Evolutionary conservation across 306 rosid genomes (phyloP), one percentile per base, ranked within the genome.

Genomic region (Cucurbita maxima): DNA sequence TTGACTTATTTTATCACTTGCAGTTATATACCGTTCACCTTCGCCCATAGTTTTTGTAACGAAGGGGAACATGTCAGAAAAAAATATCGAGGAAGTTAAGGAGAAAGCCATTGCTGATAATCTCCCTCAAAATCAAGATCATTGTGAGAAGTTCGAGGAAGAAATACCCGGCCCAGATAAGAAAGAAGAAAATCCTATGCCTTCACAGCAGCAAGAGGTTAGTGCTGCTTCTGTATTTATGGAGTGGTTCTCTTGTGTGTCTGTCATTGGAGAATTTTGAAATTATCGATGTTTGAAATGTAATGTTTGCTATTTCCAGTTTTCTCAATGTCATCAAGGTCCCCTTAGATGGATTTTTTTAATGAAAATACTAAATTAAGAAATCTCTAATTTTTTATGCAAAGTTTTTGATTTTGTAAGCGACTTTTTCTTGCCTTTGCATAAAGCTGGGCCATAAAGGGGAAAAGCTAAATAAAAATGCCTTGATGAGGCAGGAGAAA

Each of bases 201-300:
- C 97, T 75, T 87, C 97, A 6, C 71, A 88, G 16, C 81, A 85
- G 36, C 79, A 89, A 80, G 92, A 95, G 97, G 99, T 89, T 74
- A 12, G 71, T 63, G 57, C 76, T 58, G 75, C 34, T 73, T 77
- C 64, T 59, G 48, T 45, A 16, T 40, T 63, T 38, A 41, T 18
- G 52, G 59, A 66, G 53, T 59, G 52, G 52, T 59, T 61, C 22
- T 68, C 43, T 68, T 45, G 19, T 10, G 56, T 48, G 15, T 15
- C 58, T 30, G 43, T 48, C 58, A 15, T 48, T 48, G 57, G 41
- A 47, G 57, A 69, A 22, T 20, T 12, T 12, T 45, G 13, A 18
- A 67, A 12, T 67, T 3, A 20, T 20, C 10, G 48, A 43, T 67
- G 25, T 19, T 64, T 67, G 55, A 67, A 68, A 68, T 68, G 56